Evolutionary conservation across 345 rosid species (phyloP).

Genomic region (Leavenworthia alabamica): DNA sequence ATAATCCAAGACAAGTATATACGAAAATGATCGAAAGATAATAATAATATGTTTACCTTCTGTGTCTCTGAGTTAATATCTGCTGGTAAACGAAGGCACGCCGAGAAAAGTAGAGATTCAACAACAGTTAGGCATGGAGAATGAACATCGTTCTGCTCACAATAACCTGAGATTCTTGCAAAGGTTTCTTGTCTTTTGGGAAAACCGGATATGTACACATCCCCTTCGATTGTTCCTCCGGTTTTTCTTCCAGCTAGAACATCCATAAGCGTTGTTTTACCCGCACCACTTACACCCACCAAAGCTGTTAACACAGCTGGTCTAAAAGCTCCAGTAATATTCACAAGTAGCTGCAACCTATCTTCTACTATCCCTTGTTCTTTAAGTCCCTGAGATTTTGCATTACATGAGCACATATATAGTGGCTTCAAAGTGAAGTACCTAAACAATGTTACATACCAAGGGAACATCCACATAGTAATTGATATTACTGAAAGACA

Average conservation of each 20-base stretch:
- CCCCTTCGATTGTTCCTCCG: slow-evolving; percentile 86
- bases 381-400: slow-evolving; percentile 64
- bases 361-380: slow-evolving; percentile 87
- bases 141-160: slow-evolving; percentile 96
- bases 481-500: slow-evolving; percentile 82
- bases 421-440: slow-evolving; percentile 4
- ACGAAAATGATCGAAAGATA: background rate
- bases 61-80: slow-evolving; percentile 73
- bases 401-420: slow-evolving; percentile 16
- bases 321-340: slow-evolving; percentile 93
- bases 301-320: slow-evolving; percentile 91
- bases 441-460: slow-evolving; percentile 40
- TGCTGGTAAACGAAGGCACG: slow-evolving; percentile 83
- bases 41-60: slow-evolving; percentile 41
- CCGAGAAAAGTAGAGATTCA: slow-evolving; percentile 94
- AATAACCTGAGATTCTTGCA: slow-evolving; percentile 94
- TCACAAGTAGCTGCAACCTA: slow-evolving; percentile 69
- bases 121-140: slow-evolving; percentile 89
- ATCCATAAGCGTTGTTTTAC: slow-evolving; percentile 99
- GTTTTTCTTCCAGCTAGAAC: slow-evolving; percentile 97
- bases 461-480: slow-evolving; percentile 83
- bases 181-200: slow-evolving; percentile 91
- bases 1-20: slow-evolving; percentile 2
- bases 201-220: slow-evolving; percentile 73
- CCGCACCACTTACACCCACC: slow-evolving; percentile 98